These are phyloP conservation scores for Bonia amplexicaulis DNA, from an alignment of 176 grass and related monocot species.

Conservation along the genomic window DNA sequence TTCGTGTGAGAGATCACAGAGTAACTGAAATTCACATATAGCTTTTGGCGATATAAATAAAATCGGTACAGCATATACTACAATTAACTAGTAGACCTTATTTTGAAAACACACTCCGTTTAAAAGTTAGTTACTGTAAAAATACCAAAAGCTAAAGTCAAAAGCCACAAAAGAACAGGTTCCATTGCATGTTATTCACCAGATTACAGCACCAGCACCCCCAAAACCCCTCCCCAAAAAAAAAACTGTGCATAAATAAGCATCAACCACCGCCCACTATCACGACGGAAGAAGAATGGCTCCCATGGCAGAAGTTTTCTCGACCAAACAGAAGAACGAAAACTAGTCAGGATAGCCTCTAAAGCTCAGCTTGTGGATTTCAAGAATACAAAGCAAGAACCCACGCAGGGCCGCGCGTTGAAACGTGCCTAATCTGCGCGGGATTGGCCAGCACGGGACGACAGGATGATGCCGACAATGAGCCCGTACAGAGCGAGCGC, in stretches of 20 bases:
- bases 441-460: constrained; percentile 53
- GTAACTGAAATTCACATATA: too few species aligned
- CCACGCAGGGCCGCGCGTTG: not conserved
- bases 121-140: too few species aligned
- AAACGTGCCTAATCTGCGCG: constrained; percentile 29
- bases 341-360: constrained; percentile 39
- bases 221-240: not conserved
- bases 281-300: constrained; percentile 35
- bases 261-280: constrained; percentile 15
- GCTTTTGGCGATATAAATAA: too few species aligned
- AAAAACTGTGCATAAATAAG: constrained; percentile 31
- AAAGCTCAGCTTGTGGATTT: constrained; percentile 23
- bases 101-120: too few species aligned
- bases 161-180: too few species aligned
- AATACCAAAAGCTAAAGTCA: too few species aligned
- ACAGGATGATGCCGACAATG: constrained; percentile 57
- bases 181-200: constrained; percentile 47
- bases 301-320: constrained; percentile 7
- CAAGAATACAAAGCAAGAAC: constrained; percentile 36
- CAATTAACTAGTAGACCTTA: too few species aligned
- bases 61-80: too few species aligned
- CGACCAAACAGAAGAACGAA: constrained; percentile 17
- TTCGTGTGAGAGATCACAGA: too few species aligned
- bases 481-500: constrained; percentile 55
- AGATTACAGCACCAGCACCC: constrained; percentile 25